These are phyloP conservation scores for Pseudonectria buxi DNA, from an alignment of 2,329 filamentous ascomycete species.

Conservation along the genomic window DNA sequence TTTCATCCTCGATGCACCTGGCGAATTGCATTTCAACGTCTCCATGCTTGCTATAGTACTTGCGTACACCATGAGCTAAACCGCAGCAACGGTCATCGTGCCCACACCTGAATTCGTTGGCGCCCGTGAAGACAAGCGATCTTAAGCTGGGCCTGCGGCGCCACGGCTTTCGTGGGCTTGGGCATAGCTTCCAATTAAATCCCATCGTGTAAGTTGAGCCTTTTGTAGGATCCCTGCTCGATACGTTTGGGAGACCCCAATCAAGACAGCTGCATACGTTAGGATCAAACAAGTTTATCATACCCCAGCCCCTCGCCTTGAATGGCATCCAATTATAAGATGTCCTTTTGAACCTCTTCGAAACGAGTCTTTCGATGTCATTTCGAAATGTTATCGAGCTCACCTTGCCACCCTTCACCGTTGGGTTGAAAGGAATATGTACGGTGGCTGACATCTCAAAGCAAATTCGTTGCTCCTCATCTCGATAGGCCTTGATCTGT, in stretches of 20 bases:
- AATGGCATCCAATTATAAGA: no score
- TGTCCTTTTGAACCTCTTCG: no score
- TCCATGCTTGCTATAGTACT: not conserved
- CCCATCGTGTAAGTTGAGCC: not conserved
- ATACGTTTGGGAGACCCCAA: not conserved
- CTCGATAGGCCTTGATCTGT: no score
- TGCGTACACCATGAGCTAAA: not conserved
- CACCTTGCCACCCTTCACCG: no score
- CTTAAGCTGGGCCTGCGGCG: not conserved
- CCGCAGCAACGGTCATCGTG: constrained; percentile 2
- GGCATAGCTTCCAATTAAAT: constrained; percentile 4
- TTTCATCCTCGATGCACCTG: not conserved
- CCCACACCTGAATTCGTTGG: not conserved
- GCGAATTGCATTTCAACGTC: no score
- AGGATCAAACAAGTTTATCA: constrained; percentile 1
- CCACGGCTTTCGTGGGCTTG: constrained; percentile 1
- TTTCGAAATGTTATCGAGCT: no score
- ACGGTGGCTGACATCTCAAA: no score
- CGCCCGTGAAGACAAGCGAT: not conserved
- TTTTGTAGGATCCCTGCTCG: no score
- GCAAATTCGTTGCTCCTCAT: no score
- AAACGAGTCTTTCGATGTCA: no score
- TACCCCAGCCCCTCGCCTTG: constrained; percentile 2
- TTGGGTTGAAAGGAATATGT: no score
- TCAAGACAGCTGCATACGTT: constrained; percentile 5